Evolutionary conservation across 2,329 filamentous ascomycete genomes (phyloP), one percentile per base, ranked within the genome.

Genomic region (Pseudogymnoascus sp.): DNA sequence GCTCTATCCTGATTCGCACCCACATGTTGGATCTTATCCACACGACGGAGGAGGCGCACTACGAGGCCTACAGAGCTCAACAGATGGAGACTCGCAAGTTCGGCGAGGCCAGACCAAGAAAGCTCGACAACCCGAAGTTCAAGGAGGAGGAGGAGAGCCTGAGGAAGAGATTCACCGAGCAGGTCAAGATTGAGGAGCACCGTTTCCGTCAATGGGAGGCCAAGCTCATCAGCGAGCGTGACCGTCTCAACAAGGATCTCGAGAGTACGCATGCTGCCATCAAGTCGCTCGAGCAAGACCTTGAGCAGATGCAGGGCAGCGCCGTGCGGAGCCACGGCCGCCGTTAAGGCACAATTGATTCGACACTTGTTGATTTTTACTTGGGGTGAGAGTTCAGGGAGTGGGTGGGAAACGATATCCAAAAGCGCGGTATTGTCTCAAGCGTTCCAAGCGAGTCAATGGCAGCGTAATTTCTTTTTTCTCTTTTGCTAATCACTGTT

Each of bases 81-180:
- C 95, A 99, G 80, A 99, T 99, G 94, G 94, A 99, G 83, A 99
- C 94, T 60, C 87, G 94, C 80, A 99, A 99, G 81, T 97, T 99
- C 71, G 94, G 94, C 78, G 95, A 99, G 81, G 93, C 92, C 64
- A 88, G 93, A 69, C 94, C 94, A 70, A 85, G 93, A 78, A 99
- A 99, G 86, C 83, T 99, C 72, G 94, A 99, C 81, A 99, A 99
- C 83, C 94, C 94, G 80, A 99, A 99, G 83, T 99, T 97, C 86
- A 99, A 99, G 86, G 94, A 99, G 78, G 94, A 99, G 79, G 94
- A 99, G 76, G 94, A 99, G 83, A 90, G 91, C 66, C 87, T 99
- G 68, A 88, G 94, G 80, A 99, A 99, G 87, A 87, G 95, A 71
- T 99, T 99, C 81, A 99, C 94, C 70, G 94, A 99, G 82, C 94